phyloP scores from a whole-genome alignment of 805 yeast species.

The Saturnispora halmiae region DNA sequence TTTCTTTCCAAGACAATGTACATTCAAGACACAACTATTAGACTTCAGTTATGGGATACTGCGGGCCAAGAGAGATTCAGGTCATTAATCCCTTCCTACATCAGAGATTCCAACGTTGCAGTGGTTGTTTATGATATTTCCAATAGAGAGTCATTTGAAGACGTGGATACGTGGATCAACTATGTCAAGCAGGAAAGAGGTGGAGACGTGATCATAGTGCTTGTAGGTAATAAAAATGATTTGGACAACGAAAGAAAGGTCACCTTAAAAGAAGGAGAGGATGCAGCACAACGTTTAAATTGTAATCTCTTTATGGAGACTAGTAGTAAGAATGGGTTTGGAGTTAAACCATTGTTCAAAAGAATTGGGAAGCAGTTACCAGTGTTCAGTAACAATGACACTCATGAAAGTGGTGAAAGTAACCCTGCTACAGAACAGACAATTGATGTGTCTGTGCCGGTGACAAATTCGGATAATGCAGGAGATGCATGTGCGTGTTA shows the following conservation, averaged over 20 bases:
- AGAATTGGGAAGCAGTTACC: conserved; percentile 88
- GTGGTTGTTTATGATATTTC: conserved; percentile 93
- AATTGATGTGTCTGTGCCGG: conserved; percentile 34
- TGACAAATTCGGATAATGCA: conserved; percentile 27
- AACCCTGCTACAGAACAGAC: conserved; percentile 26
- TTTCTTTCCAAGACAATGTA: conserved; percentile 90
- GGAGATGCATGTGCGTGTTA: conserved; percentile 34
- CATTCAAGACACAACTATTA: conserved; percentile 87
- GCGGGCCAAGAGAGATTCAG: conserved; percentile 97
- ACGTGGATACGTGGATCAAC: conserved; percentile 84
- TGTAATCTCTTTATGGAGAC: conserved; percentile 85
- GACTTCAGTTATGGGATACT: conserved; percentile 96
- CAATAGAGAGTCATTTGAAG: conserved; percentile 72
- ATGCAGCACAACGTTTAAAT: conserved; percentile 58
- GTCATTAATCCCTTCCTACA: conserved; percentile 89
- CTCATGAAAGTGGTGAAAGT: conserved; percentile 19
- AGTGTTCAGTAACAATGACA: conserved; percentile 42
- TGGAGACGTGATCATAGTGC: conserved; percentile 72
- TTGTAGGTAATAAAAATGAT: conserved; percentile 91
- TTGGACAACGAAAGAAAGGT: conserved; percentile 72
- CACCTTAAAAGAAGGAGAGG: conserved; percentile 75
- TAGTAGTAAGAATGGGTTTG: conserved; percentile 89
- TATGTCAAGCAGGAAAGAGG: conserved; percentile 94
- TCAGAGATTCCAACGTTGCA: conserved; percentile 95
- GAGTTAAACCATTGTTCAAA: conserved; percentile 82